Base-by-base conservation (phyloP, 108 stramenopile species). In the Craspedostauros australis region DNA sequence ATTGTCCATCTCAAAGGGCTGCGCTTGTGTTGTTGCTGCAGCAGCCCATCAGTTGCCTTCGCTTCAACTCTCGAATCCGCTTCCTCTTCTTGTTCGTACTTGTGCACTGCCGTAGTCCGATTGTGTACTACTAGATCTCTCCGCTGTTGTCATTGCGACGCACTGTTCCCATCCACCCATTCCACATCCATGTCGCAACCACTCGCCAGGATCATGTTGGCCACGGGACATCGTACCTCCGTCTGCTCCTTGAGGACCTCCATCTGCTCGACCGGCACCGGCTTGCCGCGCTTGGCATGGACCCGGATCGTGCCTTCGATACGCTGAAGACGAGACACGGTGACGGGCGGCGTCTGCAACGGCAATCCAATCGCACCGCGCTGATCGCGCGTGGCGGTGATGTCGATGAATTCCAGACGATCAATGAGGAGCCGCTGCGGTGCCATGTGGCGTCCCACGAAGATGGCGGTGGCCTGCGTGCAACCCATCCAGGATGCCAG, bases 401-500 rank as follows among this genome's bases (percentile, higher is more conserved):
- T 49, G 25, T 73, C 58, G 23, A 54, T 19, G 56, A 84, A 85
- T 22, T 80, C 77, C 25, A 87, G 59, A 41, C 46, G 22, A 23
- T 78, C 79, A 43, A 86, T 68, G 1, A 65, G 5, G 11, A 84
- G 12, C 3, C 83, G 63, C 6, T 70, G 80, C 28, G 25, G 40
- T 20, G 20, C 11, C 82, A 86, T 73, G 29, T 68, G 64, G 6
- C 84, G 68, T 27, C 82, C 81, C 18, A 87, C 85, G 69, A 70
- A 91, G 0, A 80, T 11, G n/a, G 84, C 81, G 4, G 90, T 91
- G 6, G 84, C 86, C 39, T 84, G 80, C 4, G 83, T 83, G 61
- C 90, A 91, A 5, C 90, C 90, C 31, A 81, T 54, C 50, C 80
- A 62, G 9, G 90, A 66, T 19, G 83, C 80, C 11, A 91, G 46